Conservation (phyloP, 2,329 filamentous ascomycete species). For the Zalaria sp. region DNA sequence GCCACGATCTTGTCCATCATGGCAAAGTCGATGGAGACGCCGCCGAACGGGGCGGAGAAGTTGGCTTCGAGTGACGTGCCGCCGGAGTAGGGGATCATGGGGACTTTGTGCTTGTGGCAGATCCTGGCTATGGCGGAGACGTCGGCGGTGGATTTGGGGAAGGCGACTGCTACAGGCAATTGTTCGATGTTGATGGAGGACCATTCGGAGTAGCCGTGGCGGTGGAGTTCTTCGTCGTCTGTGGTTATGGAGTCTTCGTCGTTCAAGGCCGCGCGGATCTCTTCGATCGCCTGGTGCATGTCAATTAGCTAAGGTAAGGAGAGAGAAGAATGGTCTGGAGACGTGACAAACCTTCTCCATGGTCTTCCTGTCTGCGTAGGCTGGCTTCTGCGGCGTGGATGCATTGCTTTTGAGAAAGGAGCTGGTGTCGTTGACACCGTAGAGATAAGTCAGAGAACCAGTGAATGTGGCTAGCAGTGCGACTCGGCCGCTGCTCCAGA, state of each 20-base stretch:
- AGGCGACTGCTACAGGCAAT: slow-evolving; percentile 50
- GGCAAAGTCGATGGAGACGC: slow-evolving; percentile 78
- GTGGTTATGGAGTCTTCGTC: slow-evolving; percentile 45
- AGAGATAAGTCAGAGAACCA: slow-evolving; percentile 37
- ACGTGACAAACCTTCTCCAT: slow-evolving; percentile 32
- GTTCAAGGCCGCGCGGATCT: slow-evolving; percentile 39
- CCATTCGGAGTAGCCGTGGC: slow-evolving; percentile 58
- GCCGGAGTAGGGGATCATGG: slow-evolving; percentile 74
- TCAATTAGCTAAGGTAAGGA: neutral
- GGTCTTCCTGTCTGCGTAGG: slow-evolving; percentile 35
- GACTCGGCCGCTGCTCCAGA: slow-evolving; percentile 34
- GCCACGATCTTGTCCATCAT: slow-evolving; percentile 73
- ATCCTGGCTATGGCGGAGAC: slow-evolving; percentile 52
- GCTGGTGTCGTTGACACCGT: slow-evolving; percentile 27
- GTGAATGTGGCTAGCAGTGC: slow-evolving; percentile 35
- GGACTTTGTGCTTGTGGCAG: slow-evolving; percentile 66
- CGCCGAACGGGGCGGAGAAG: slow-evolving; percentile 71
- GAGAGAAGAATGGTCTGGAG: neutral
- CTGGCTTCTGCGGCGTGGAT: slow-evolving; percentile 14
- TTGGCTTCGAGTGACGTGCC: slow-evolving; percentile 81
- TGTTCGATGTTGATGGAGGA: slow-evolving; percentile 51
- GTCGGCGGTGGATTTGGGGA: slow-evolving; percentile 49
- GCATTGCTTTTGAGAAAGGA: slow-evolving; percentile 1
- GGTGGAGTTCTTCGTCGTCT: slow-evolving; percentile 48
- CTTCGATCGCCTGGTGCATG: slow-evolving; percentile 37